A percentile compares a stretch with the other conserved stretches of the same genome.
Conservation (phyloP, 306 rosid genomes). For the Hippophae rhamnoides region DNA sequence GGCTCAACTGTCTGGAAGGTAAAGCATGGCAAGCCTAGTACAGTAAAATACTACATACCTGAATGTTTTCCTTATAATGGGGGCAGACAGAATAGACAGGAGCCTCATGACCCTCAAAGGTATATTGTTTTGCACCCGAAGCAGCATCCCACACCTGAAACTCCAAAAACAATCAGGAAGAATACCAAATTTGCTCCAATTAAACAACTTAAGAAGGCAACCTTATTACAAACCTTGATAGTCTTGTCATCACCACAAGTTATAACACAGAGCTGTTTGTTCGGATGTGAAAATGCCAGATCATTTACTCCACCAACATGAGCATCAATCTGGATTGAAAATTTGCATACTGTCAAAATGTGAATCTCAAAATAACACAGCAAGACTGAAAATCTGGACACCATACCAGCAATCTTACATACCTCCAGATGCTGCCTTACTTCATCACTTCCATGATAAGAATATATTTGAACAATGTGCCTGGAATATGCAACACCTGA, state of each 20-base stretch:
- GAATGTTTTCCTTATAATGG: conserved; percentile 83
- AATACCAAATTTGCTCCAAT: conserved; percentile 9
- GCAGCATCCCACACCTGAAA: conserved; percentile 90
- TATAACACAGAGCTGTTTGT: conserved; percentile 89
- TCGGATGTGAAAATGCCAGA: conserved; percentile 91
- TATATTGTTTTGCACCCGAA: conserved; percentile 57
- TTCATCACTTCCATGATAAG: conserved; percentile 67
- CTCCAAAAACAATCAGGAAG: conserved; percentile 26
- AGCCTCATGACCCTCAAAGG: conserved; percentile 92
- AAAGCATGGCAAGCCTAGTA: not conserved
- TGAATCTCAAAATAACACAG: conserved; percentile 10
- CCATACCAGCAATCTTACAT: conserved; percentile 5
- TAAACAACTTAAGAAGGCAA: conserved; percentile 15
- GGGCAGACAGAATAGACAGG: conserved; percentile 91
- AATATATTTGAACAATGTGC: conserved; percentile 92
- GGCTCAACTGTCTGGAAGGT: conserved; percentile 4
- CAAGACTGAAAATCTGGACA: not conserved
- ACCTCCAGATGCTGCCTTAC: conserved; percentile 83
- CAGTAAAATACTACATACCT: conserved; percentile 25
- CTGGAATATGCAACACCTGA: conserved; percentile 93
- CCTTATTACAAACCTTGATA: conserved; percentile 55
- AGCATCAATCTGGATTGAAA: conserved; percentile 70
- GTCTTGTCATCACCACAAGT: conserved; percentile 97
- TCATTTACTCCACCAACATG: conserved; percentile 98
- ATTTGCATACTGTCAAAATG: conserved; percentile 8